These are phyloP conservation scores for Ramaria rubella DNA, from an alignment of 768 basidiomycete species.

Conservation along the genomic window DNA sequence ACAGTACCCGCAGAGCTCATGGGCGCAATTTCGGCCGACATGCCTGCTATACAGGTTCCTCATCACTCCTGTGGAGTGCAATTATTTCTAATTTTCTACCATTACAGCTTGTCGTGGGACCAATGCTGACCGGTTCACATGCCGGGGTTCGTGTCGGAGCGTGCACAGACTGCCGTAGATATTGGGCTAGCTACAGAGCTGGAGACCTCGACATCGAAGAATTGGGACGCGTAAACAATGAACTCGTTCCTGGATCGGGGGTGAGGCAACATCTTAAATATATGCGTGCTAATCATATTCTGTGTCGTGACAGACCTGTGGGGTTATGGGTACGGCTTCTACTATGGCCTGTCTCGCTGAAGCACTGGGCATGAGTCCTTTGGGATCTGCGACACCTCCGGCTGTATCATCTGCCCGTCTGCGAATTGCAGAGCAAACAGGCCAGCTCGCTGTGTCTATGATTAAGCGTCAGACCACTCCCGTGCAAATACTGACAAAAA, in stretches of 20 bases:
- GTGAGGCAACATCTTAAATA: constrained; percentile 9
- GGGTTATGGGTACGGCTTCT: constrained; percentile 23
- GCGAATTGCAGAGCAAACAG: constrained; percentile 18
- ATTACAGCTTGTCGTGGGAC: constrained; percentile 18
- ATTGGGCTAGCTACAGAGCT: constrained; percentile 21
- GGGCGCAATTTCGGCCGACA: constrained; percentile 21
- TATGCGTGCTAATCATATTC: background rate
- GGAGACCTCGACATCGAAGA: constrained; percentile 23
- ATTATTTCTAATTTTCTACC: background rate
- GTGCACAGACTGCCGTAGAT: constrained; percentile 22
- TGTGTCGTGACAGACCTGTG: constrained; percentile 17
- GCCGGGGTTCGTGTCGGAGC: constrained; percentile 19
- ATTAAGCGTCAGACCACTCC: constrained; percentile 4
- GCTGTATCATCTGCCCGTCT: constrained; percentile 19
- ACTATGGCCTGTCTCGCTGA: constrained; percentile 25
- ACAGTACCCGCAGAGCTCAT: constrained; percentile 26
- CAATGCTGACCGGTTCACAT: constrained; percentile 21
- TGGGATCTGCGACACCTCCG: constrained; percentile 21
- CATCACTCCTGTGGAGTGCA: background rate
- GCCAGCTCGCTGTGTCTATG: constrained; percentile 14
- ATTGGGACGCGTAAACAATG: constrained; percentile 18
- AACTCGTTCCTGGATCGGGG: constrained; percentile 20
- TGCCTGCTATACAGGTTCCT: constrained; percentile 16
- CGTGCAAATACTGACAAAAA: constrained; percentile 8
- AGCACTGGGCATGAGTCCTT: constrained; percentile 20